phyloP scores from a whole-genome alignment of 2,329 filamentous ascomycete genomes.

The Diaporthe ilicicola region DNA sequence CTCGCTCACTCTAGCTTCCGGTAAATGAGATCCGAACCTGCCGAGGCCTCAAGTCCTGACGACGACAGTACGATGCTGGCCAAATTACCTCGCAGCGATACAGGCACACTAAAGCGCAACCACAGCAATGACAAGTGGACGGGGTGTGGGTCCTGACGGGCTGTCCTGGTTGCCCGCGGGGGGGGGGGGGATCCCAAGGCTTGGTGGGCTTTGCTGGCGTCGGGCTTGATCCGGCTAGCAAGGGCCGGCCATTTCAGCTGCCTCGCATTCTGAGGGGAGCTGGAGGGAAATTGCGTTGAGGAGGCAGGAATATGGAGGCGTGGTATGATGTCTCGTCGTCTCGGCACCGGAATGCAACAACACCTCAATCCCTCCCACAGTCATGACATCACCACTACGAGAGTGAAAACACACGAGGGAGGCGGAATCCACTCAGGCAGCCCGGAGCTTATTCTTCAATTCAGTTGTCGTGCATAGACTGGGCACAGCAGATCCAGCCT shows the following conservation, averaged over 20 bases:
- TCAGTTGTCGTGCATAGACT: not conserved
- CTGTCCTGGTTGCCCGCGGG: not conserved
- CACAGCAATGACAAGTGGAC: not conserved
- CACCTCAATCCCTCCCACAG: not conserved
- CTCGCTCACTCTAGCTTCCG: not conserved
- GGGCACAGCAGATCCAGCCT: not conserved
- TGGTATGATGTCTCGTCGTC: constrained; percentile 8
- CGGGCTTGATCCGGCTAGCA: not conserved
- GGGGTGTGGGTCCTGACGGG: not conserved
- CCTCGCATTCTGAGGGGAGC: not conserved
- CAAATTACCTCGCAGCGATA: not conserved
- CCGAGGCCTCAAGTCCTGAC: not conserved
- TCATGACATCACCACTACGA: constrained; percentile 31
- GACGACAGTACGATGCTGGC: not conserved
- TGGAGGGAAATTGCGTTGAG: not conserved
- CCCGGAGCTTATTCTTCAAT: not conserved
- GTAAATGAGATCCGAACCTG: not conserved
- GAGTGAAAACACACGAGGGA: not conserved
- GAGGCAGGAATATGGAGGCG: not conserved
- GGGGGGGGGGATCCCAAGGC: not conserved
- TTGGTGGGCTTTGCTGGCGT: not conserved
- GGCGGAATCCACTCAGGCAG: constrained; percentile 6
- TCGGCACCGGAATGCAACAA: constrained; percentile 40
- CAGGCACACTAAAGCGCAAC: not conserved
- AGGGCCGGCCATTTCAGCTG: not conserved